Conservation (phyloP, 116 monocot genomes). For the Cymodocea nodosa region DNA sequence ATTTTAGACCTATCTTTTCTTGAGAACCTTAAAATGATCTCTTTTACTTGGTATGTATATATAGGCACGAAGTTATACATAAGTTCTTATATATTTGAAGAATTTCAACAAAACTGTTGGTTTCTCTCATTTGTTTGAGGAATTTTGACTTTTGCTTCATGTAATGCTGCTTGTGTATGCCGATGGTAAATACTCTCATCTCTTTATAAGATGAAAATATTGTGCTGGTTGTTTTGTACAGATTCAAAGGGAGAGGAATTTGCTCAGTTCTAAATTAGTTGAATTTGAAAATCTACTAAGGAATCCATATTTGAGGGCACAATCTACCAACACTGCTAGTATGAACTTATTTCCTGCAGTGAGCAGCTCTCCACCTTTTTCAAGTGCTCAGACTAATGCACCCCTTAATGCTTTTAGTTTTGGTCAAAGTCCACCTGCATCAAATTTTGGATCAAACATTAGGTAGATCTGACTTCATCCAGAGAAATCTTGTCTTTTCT, state of each 20-base stretch:
- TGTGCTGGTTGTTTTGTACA: constrained; percentile 21
- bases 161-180: background rate
- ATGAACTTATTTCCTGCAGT: constrained; percentile 17
- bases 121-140: no score
- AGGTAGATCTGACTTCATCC: constrained; percentile 12
- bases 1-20: no score
- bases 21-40: no score
- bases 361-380: constrained; percentile 10
- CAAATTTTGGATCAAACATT: constrained; percentile 22
- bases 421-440: constrained; percentile 45
- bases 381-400: constrained; percentile 23
- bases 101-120: no score
- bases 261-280: constrained; percentile 53
- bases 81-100: no score
- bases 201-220: background rate
- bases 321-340: constrained; percentile 11
- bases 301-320: constrained; percentile 33
- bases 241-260: constrained; percentile 87
- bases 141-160: no score
- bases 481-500: background rate
- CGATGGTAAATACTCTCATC: background rate
- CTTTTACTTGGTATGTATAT: no score
- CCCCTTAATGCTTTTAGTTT: constrained; percentile 56
- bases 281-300: constrained; percentile 75
- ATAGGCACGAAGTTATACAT: no score